Evolutionary conservation across 768 basidiomycete species (phyloP), one percentile per base, ranked within the genome.

Genomic region (Coprinellus micaceus): DNA sequence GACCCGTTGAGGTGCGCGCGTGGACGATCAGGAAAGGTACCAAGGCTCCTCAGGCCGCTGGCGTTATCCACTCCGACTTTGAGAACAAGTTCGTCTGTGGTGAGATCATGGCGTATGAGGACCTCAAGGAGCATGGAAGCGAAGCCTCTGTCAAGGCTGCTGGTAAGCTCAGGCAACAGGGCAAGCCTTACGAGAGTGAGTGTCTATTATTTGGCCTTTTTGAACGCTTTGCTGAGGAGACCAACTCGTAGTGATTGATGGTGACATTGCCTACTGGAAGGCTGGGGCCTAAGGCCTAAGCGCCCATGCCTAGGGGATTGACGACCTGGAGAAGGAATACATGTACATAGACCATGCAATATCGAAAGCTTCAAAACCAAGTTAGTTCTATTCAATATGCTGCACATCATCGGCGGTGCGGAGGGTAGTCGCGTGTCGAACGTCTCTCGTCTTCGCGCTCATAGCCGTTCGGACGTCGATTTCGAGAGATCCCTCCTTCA

Each of bases 61-160:
- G 97, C 71, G 94, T 98, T 61, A 98, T 98, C 67, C 96, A 98
- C 89, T 93, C 92, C 51, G 95, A 98, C 73, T 98, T 98, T 68
- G 94, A 98, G 77, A 91, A 96, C 73, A 95, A 97, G 74, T 97
- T 97, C 63, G 89, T 98, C 22, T 97, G 94, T 60, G 94, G 94
- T 71, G 96, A 98, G 73, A 96, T 98, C 68, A 96, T 98, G 94
- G 67, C 84, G 1, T 97, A 86, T 65, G 84, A 86, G 0, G 97
- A 98, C 71, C 77, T 99, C 58, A 88, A 88, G 65, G 94, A 97
- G 71, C 77, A 94, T 63, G 95, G 94, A 11, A 89, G 88, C 59
- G 97, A 99, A 76, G 60, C 82, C 6, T 85, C 89, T 17, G 95
- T 97, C 66, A 98, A 98, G 74, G 92, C 94, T 22, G 91, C 90